A percentile compares a stretch with the other conserved stretches of the same genome.
Evolutionary conservation across 2,329 filamentous ascomycete genomes (phyloP).

Genomic region (Rugonectria rugulosa): DNA sequence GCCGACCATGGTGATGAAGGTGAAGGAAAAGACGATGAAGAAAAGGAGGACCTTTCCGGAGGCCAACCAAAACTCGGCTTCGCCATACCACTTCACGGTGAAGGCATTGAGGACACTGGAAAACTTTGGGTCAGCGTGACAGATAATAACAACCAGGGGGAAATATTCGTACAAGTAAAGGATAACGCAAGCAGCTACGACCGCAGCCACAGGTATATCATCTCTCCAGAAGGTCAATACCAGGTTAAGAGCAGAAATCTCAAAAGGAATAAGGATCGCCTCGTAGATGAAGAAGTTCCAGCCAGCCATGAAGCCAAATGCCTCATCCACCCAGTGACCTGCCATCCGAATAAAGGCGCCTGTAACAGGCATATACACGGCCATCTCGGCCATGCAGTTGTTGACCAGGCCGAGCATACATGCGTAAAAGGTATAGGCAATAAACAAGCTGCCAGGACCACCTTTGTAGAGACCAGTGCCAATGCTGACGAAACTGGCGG

Average conservation of each 20-base stretch:
- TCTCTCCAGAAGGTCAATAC: slow-evolving; percentile 25
- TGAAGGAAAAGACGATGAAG: slow-evolving; percentile 25
- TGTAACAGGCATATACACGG: slow-evolving; percentile 23
- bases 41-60: slow-evolving; percentile 25
- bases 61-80: slow-evolving; percentile 23
- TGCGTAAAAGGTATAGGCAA: slow-evolving; percentile 22
- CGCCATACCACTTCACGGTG: slow-evolving; percentile 25
- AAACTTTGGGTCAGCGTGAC: neutral
- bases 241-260: slow-evolving; percentile 25
- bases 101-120: slow-evolving; percentile 21
- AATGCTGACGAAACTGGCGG: slow-evolving; percentile 25
- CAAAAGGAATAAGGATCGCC: slow-evolving; percentile 22
- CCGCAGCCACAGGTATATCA: slow-evolving; percentile 24
- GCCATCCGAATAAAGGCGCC: slow-evolving; percentile 27
- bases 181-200: slow-evolving; percentile 19
- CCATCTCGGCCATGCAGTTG: slow-evolving; percentile 26
- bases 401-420: slow-evolving; percentile 24
- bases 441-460: slow-evolving; percentile 18
- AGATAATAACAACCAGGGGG: too few relatives aligned
- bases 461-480: slow-evolving; percentile 25
- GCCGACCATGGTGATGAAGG: slow-evolving; percentile 24
- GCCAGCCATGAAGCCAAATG: slow-evolving; percentile 26
- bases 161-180: slow-evolving; percentile 17
- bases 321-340: slow-evolving; percentile 25
- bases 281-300: slow-evolving; percentile 29